Evolutionary conservation across 139 green algal species (phyloP), one percentile per base, ranked within the genome.

Genomic region (Micractinium conductrix): DNA sequence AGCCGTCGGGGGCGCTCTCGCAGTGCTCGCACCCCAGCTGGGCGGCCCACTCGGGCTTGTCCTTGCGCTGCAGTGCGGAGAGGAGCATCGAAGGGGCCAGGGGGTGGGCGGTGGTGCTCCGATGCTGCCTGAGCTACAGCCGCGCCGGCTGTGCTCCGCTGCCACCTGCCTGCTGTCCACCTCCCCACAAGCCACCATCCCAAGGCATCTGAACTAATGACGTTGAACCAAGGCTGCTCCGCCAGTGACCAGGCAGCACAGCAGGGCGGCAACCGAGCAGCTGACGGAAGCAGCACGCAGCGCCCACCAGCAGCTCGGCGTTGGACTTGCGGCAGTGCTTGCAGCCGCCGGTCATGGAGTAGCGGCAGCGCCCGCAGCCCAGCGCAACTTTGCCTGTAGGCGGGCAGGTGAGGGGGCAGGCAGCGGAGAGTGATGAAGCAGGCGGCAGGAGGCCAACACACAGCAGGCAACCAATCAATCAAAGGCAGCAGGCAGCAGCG

Each of bases 291-390:
- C n/a, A n/a, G n/a, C n/a, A n/a, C n/a, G n/a, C n/a, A n/a, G 35
- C 6, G 30, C 78, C 67, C 78, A 76, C 78, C 78, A 84, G 45
- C 78, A 55, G 33, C 62, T 84, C 78, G 0, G 76, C 76, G 7
- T 33, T 53, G 8, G 42, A n/a, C 24, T 26, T 45, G 50, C 76
- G 53, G 58, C 76, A 82, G 76, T 82, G 72, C 58, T 82, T 72
- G 76, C 76, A 82, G 38, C 76, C 76, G 40, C 76, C 76, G 12
- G 76, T 82, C 58, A 82, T 53, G 26, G 50, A 71, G 37, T 40
- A 82, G 38, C 76, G 76, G 76, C 76, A 82, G 38, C 76, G 55
- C 38, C 76, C 76, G 76, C 76, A 82, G 24, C 76, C 76, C 76
- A 82, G 55, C 9, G 76, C 76, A 44, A 60, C 58, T 40, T 73